Evolutionary conservation across 148 eudicot genomes (phyloP).

Genomic region (Dianthus caryophyllus): DNA sequence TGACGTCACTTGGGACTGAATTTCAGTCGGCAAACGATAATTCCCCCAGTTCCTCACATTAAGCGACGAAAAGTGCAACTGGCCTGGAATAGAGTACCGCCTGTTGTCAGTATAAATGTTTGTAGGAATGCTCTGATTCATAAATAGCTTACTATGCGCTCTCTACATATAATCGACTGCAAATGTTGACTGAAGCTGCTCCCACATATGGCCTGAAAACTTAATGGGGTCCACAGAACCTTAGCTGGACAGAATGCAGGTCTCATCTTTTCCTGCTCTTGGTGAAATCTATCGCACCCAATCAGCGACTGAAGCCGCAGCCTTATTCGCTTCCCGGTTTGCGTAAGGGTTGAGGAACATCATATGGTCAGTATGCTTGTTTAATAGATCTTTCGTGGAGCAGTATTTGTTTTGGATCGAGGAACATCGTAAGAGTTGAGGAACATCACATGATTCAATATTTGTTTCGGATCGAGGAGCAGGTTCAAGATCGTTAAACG

Average conservation of each 20-base stretch:
- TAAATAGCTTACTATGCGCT: slow-evolving; percentile 37
- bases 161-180: slow-evolving; percentile 50
- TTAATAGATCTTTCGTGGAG: slow-evolving; percentile 41
- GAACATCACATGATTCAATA: no score
- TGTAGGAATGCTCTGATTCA: slow-evolving; percentile 50
- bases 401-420: slow-evolving; percentile 33
- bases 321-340: slow-evolving; percentile 47
- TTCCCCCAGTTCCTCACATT: slow-evolving; percentile 57
- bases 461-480: no score
- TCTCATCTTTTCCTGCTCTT: slow-evolving; percentile 44
- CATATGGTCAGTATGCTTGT: slow-evolving; percentile 38
- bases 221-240: slow-evolving; percentile 39
- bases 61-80: slow-evolving; percentile 41
- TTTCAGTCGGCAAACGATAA: slow-evolving; percentile 35
- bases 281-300: slow-evolving; percentile 41
- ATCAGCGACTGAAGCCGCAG: slow-evolving; percentile 48
- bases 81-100: slow-evolving; percentile 42
- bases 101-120: slow-evolving; percentile 43
- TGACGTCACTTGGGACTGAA: slow-evolving; percentile 40
- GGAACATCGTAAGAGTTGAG: slow-evolving; percentile 31
- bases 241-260: slow-evolving; percentile 41
- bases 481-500: no score
- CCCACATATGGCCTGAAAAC: slow-evolving; percentile 43
- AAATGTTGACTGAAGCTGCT: slow-evolving; percentile 44
- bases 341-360: slow-evolving; percentile 44